These are phyloP conservation scores for Cryptococcus sp. DNA, from an alignment of 1,284 basidiomycete genomes.

Conservation along the genomic window DNA sequence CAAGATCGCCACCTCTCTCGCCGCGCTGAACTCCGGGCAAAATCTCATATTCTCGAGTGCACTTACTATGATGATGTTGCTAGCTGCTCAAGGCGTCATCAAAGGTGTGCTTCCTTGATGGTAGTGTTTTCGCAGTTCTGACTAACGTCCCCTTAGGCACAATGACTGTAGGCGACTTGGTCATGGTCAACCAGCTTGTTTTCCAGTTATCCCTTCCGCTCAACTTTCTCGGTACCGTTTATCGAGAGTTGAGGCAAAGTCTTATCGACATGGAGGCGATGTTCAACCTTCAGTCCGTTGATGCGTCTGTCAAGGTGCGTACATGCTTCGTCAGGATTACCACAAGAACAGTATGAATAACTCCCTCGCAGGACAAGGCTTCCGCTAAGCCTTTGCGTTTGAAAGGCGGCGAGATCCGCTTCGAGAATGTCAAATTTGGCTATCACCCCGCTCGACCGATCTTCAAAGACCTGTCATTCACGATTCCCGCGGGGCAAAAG, in stretches of 20 bases:
- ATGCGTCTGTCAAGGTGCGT: slow-evolving; percentile 67
- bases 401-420: slow-evolving; percentile 82
- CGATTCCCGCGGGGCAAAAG: slow-evolving; percentile 91
- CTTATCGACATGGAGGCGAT: slow-evolving; percentile 95
- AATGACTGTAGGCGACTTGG: slow-evolving; percentile 97
- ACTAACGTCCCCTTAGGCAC: slow-evolving; percentile 62
- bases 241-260: slow-evolving; percentile 93
- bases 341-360: not conserved
- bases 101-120: slow-evolving; percentile 63
- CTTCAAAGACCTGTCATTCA: slow-evolving; percentile 84
- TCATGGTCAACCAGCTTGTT: slow-evolving; percentile 99
- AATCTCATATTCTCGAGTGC: slow-evolving; percentile 94
- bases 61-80: slow-evolving; percentile 91
- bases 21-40: slow-evolving; percentile 93
- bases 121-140: not conserved
- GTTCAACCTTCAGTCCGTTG: slow-evolving; percentile 85
- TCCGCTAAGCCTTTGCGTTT: slow-evolving; percentile 69
- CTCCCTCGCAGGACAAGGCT: slow-evolving; percentile 62
- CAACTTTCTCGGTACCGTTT: slow-evolving; percentile 96
- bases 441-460: slow-evolving; percentile 91
- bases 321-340: too few species aligned
- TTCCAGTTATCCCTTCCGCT: slow-evolving; percentile 95
- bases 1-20: slow-evolving; percentile 92
- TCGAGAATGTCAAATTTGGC: slow-evolving; percentile 88
- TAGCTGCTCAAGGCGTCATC: slow-evolving; percentile 91